Base-by-base conservation (phyloP, 2,329 filamentous ascomycete species). In the Microcyclospora pomicola region DNA sequence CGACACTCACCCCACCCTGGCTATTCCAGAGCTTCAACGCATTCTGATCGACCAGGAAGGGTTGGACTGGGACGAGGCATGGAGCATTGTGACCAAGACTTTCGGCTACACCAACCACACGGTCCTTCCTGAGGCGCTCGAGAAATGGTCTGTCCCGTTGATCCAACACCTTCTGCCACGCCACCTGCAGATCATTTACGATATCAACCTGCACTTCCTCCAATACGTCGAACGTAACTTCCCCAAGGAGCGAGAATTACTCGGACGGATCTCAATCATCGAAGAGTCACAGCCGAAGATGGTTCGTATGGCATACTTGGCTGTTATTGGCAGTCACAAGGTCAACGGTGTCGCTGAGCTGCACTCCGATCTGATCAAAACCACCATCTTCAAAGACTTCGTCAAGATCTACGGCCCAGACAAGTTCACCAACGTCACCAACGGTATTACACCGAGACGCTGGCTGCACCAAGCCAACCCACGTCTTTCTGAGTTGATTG, bases 21-120 rank as follows among this genome's bases (percentile, higher is more conserved):
- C 91, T 34, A 86, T 98, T 60, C 88, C 95, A 33, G 91, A 98
- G 63, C 68, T 98, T 39, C 86, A 93, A 65, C 82, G 91, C 39
- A 94, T 98, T 51, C 67, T 98, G 42, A 63, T 93, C 41, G 91
- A 98, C 55, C 64, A 80, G 6, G 91, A 98, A 64, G 84, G 85
- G 5, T 73, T 98, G 5, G 81, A 88, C 15, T 98, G 91, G 91
- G 82, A 94, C 49, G 74, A 82, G 49, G 87, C 87, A 2, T 98
- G 91, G 91, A 69, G 67, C 36, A 91, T 72, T 42, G 67, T 72
- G 5, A 62, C 62, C 38, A 65, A 67, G 53, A 71, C 75, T 1
- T 98, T 98, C 55, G 85, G 88, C 47, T 98, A 98, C 67, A 96
- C 91, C 47, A 98, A 98, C 64, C 91, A 98, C 64, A 98, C 91